phyloP scores from a whole-genome alignment of 345 rosid species.

The Hibiscus mutabilis region DNA sequence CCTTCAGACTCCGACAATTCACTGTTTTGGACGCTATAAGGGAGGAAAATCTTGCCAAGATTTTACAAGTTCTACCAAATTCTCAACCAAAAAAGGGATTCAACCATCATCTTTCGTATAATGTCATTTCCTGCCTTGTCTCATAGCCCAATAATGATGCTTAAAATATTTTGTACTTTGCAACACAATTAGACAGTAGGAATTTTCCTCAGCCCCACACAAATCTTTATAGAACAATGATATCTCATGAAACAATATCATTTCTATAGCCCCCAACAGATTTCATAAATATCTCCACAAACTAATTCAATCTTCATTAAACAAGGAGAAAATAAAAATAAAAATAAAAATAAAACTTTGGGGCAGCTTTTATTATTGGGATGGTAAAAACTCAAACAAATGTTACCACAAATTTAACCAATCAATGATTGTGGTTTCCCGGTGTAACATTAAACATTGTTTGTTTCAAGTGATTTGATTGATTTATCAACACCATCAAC shows the following conservation, averaged over 20 bases:
- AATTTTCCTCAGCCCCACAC: neutral
- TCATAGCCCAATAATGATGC: neutral
- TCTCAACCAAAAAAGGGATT: neutral
- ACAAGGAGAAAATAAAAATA: neutral
- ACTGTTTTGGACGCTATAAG: neutral
- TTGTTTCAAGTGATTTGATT: neutral
- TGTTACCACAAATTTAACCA: neutral
- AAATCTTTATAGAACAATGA: neutral
- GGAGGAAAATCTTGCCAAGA: neutral
- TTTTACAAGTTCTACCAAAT: neutral
- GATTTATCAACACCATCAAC: neutral
- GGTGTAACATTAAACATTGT: neutral
- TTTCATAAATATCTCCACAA: neutral
- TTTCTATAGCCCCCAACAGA: neutral
- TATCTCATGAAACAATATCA: neutral
- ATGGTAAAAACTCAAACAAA: neutral
- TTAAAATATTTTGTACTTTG: neutral
- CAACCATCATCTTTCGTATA: too few species aligned
- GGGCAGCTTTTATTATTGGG: neutral
- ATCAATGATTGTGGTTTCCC: neutral
- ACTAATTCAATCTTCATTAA: neutral
- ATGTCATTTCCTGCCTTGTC: neutral
- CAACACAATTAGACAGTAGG: neutral
- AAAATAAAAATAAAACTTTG: neutral
- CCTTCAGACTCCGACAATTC: neutral